A percentile compares a stretch with the other conserved stretches of the same genome.
phyloP scores from a whole-genome alignment of 1,284 basidiomycete species.

The Heterobasidion annosum region DNA sequence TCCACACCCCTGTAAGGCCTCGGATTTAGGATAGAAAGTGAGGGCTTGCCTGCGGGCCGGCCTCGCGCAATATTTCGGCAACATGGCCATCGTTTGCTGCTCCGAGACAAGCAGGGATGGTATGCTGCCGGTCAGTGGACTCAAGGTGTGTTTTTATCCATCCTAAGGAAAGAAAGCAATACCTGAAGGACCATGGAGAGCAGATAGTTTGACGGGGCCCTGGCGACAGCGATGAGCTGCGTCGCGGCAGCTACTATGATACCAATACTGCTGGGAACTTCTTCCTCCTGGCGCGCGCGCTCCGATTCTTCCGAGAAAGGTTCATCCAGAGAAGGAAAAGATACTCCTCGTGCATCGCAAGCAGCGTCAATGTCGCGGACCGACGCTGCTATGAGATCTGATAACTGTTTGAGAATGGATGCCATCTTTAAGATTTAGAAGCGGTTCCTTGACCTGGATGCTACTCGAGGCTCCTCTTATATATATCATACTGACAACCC shows the following conservation, averaged over 20 bases:
- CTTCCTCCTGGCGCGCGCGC: conserved; percentile 7
- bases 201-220: not conserved
- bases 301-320: conserved; percentile 10
- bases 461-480: too few species aligned
- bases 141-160: not conserved
- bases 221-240: not conserved
- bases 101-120: not conserved
- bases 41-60: not conserved
- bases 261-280: not conserved
- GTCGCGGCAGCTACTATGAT: not conserved
- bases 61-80: not conserved
- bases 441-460: too few species aligned
- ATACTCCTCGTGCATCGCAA: too few species aligned
- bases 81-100: not conserved
- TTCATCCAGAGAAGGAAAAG: conserved; percentile 9
- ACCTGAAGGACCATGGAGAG: not conserved
- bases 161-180: not conserved
- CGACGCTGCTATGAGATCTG: too few species aligned
- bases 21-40: not conserved
- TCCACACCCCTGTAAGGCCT: not conserved
- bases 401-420: too few species aligned
- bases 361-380: too few species aligned
- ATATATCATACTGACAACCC: too few species aligned
- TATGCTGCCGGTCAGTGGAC: not conserved
- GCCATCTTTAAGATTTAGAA: too few species aligned